Evolutionary conservation across 495 filamentous ascomycete species (phyloP).

Genomic region (Aspergillus nanangensis): DNA sequence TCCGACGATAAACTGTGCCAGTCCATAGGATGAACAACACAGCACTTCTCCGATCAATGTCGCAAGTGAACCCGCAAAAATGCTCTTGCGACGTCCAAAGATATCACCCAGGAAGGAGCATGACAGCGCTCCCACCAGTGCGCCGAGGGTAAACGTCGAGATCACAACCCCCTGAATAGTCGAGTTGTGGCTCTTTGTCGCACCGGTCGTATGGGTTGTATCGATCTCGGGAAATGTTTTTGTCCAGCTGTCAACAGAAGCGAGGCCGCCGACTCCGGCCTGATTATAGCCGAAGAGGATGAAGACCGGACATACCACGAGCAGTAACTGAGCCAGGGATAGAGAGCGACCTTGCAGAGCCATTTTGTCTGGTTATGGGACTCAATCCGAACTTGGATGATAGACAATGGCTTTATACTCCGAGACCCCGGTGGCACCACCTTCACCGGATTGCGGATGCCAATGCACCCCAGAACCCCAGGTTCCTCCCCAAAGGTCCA

Average conservation of each 20-base stretch:
- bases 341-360: constrained; percentile 9
- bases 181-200: constrained; percentile 18
- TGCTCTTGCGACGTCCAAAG: constrained; percentile 47
- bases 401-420: too few relatives aligned
- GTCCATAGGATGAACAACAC: constrained; percentile 45
- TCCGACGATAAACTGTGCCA: constrained; percentile 57
- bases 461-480: too few relatives aligned
- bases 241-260: constrained; percentile 18
- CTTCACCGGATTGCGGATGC: too few relatives aligned
- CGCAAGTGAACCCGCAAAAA: constrained; percentile 47
- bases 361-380: too few relatives aligned
- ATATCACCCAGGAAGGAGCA: constrained; percentile 24
- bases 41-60: constrained; percentile 54
- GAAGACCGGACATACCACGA: constrained; percentile 22
- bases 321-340: constrained; percentile 9
- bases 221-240: constrained; percentile 42
- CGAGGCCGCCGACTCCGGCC: constrained; percentile 14
- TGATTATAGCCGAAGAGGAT: constrained; percentile 23
- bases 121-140: constrained; percentile 20
- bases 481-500: too few relatives aligned
- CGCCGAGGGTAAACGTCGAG: constrained; percentile 25
- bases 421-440: too few relatives aligned
- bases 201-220: constrained; percentile 29
- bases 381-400: too few relatives aligned
- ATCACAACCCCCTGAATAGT: constrained; percentile 29